Evolutionary conservation across 192 early-diverging fungal species (phyloP).

Genomic region (Entomortierella parvispora): DNA sequence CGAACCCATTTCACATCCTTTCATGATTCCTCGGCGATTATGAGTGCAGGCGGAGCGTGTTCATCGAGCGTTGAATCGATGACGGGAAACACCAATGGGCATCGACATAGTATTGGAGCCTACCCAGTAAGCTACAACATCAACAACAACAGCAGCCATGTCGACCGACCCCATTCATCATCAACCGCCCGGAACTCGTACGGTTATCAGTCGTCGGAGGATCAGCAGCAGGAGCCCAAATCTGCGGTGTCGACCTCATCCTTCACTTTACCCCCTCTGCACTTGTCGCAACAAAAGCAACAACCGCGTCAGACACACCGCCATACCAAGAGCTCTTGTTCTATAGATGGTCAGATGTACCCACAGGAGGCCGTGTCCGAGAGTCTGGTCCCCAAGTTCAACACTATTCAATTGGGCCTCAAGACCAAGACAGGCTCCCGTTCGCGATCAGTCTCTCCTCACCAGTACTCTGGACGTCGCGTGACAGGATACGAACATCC

Average conservation of each 20-base stretch:
- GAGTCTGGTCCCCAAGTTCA: slow-evolving; percentile 33
- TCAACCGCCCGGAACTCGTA: slow-evolving; percentile 13
- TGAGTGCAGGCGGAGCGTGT: not conserved
- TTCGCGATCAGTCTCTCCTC: too few species aligned
- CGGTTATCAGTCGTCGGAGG: slow-evolving; percentile 1
- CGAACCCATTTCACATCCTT: slow-evolving; percentile 27
- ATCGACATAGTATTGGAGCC: slow-evolving; percentile 40
- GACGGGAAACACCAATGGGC: too few species aligned
- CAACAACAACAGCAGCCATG: too few species aligned
- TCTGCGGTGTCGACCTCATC: slow-evolving; percentile 1
- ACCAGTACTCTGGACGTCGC: too few species aligned
- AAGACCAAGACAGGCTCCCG: slow-evolving; percentile 16
- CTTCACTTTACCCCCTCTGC: slow-evolving; percentile 20
- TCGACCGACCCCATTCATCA: too few species aligned
- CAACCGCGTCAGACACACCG: not conserved
- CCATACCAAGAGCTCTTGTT: too few species aligned
- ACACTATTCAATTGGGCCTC: slow-evolving; percentile 29
- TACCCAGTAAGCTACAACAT: too few species aligned
- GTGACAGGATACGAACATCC: slow-evolving; percentile 14
- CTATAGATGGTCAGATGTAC: too few species aligned
- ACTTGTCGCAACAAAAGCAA: slow-evolving; percentile 14
- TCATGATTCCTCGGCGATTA: too few species aligned
- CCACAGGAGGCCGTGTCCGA: not conserved
- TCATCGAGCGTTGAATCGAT: too few species aligned
- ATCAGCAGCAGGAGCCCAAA: not conserved